phyloP scores from a whole-genome alignment of 805 yeast genomes.

The Metschnikowia reukaufii region DNA sequence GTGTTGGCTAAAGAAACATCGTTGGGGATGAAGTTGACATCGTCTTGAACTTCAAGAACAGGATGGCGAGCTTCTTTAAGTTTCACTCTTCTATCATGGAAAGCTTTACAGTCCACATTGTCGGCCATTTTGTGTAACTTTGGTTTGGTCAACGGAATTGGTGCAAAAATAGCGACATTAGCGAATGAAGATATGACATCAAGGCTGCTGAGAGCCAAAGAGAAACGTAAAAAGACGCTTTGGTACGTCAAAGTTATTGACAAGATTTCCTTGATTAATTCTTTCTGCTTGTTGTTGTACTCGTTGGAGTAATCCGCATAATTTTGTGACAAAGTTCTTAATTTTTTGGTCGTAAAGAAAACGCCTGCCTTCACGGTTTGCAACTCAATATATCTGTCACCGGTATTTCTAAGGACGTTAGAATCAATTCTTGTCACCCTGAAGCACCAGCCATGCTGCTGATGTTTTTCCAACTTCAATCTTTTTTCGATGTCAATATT shows the following conservation, averaged over 20 bases:
- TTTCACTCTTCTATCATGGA: slow-evolving; percentile 45
- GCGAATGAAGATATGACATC: slow-evolving; percentile 89
- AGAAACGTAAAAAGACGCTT: slow-evolving; percentile 70
- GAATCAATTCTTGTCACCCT: slow-evolving; percentile 91
- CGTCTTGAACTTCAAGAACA: slow-evolving; percentile 90
- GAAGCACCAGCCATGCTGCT: slow-evolving; percentile 91
- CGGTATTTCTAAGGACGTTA: slow-evolving; percentile 62
- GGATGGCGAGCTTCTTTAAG: slow-evolving; percentile 90
- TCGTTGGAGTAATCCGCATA: slow-evolving; percentile 59
- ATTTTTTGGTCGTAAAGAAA: slow-evolving; percentile 72
- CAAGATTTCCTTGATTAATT: slow-evolving; percentile 80
- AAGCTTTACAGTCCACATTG: slow-evolving; percentile 21
- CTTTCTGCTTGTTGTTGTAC: slow-evolving; percentile 73
- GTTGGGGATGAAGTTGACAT: slow-evolving; percentile 84
- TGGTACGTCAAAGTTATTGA: slow-evolving; percentile 77
- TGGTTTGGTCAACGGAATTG: slow-evolving; percentile 79
- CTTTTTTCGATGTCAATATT: slow-evolving; percentile 84
- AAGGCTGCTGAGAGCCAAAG: slow-evolving; percentile 63
- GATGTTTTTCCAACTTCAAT: slow-evolving; percentile 85
- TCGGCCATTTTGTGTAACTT: slow-evolving; percentile 54
- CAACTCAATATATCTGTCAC: slow-evolving; percentile 65
- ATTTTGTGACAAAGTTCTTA: slow-evolving; percentile 60
- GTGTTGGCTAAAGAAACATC: slow-evolving; percentile 65
- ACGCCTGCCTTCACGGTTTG: slow-evolving; percentile 96
- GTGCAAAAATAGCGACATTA: slow-evolving; percentile 74